phyloP scores from a whole-genome alignment of 441 rosid species.

The Mallotus repandus region DNA sequence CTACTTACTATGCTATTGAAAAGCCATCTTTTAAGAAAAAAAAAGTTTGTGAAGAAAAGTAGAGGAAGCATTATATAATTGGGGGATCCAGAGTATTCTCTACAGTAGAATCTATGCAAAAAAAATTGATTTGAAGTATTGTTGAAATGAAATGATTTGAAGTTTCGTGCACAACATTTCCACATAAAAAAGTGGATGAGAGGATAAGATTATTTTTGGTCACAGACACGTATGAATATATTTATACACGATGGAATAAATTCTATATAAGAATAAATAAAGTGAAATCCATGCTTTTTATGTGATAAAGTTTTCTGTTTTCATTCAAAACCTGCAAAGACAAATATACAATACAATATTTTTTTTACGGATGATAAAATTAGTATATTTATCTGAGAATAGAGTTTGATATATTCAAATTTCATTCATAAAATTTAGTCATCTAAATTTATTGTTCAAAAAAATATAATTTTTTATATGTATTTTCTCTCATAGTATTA shows the following conservation, averaged over 20 bases:
- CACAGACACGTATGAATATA: conserved; percentile 10
- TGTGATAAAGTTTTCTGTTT: neutral
- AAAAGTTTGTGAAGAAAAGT: too few species aligned
- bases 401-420: too few species aligned
- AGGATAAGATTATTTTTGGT: conserved; percentile 9
- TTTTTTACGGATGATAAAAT: too few species aligned
- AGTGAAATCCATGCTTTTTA: neutral
- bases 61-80: neutral
- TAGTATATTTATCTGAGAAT: too few species aligned
- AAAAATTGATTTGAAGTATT: neutral
- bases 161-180: conserved; percentile 10
- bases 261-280: neutral
- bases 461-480: too few species aligned
- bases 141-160: neutral
- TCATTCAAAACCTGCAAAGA: neutral
- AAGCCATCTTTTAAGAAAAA: too few species aligned
- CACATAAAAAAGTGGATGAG: neutral
- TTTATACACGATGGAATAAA: neutral
- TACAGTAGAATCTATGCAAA: neutral
- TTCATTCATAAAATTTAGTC: too few species aligned
- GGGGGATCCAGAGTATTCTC: neutral
- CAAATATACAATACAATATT: too few species aligned
- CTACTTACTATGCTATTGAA: too few species aligned
- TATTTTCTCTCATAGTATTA: too few species aligned
- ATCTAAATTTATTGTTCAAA: too few species aligned